Conservation (phyloP, 1,139 yeast species). For the Scheffersomyces insectosa region DNA sequence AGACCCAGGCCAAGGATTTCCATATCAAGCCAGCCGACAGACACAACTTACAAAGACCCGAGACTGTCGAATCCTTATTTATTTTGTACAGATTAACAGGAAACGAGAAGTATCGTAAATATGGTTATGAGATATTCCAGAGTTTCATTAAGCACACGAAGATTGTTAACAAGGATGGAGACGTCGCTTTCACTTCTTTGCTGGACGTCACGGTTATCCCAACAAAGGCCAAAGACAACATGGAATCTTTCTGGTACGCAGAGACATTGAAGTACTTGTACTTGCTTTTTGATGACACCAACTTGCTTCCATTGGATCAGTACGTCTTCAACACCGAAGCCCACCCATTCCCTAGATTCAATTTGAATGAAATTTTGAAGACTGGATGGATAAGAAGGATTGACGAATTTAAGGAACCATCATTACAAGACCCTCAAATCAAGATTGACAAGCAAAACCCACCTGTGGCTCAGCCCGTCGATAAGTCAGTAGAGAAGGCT, state of each 20-base stretch:
- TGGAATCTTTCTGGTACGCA: constrained; percentile 94
- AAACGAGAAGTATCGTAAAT: constrained; percentile 77
- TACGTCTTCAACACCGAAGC: constrained; percentile 91
- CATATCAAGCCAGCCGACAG: constrained; percentile 67
- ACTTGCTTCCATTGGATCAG: constrained; percentile 58
- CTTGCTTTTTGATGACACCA: constrained; percentile 69
- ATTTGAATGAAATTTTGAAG: constrained; percentile 51
- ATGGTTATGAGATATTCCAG: constrained; percentile 88
- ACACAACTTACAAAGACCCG: constrained; percentile 91
- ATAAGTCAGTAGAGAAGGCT: constrained; percentile 40
- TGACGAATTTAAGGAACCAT: constrained; percentile 20
- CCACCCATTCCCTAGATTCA: constrained; percentile 82
- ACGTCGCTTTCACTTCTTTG: constrained; percentile 63
- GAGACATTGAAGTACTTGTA: constrained; percentile 90
- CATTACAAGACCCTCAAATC: constrained; percentile 16
- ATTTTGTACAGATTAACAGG: constrained; percentile 78
- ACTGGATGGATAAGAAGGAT: constrained; percentile 62
- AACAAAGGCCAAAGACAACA: constrained; percentile 60
- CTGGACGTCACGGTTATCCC: constrained; percentile 64
- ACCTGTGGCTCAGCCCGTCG: constrained; percentile 48
- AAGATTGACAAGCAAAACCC: constrained; percentile 32
- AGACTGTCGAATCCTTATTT: constrained; percentile 88
- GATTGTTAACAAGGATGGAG: constrained; percentile 52
- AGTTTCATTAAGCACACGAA: constrained; percentile 64
- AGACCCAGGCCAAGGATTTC: constrained; percentile 50